Conservation (phyloP, 257 asterid genomes). For the Rauvolfia tetraphylla region DNA sequence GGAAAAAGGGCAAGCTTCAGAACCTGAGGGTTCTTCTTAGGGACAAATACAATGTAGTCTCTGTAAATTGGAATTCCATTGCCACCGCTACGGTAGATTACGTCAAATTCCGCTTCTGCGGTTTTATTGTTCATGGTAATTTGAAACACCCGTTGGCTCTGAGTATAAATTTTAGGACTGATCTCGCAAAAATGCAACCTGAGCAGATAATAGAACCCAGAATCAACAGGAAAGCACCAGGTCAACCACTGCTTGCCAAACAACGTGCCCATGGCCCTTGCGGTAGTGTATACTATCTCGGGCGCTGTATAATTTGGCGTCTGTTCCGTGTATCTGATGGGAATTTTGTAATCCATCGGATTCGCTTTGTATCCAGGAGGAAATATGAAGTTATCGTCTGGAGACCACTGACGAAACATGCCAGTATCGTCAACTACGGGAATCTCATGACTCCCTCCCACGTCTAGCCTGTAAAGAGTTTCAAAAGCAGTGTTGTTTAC, state of each 20-base stretch:
- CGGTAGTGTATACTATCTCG: conserved; percentile 28
- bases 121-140: conserved; percentile 18
- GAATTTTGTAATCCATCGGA: neutral
- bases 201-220: conserved; percentile 44
- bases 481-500: conserved; percentile 33
- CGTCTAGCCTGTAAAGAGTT: conserved; percentile 47
- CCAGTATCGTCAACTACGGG: conserved; percentile 37
- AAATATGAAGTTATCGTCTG: conserved; percentile 17
- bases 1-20: conserved; percentile 38
- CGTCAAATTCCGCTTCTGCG: conserved; percentile 22
- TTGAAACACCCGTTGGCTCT: conserved; percentile 25
- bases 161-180: neutral
- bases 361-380: neutral
- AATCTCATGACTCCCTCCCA: conserved; percentile 20
- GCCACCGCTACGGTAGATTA: conserved; percentile 22
- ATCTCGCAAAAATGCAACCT: conserved; percentile 59
- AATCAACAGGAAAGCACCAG: conserved; percentile 48
- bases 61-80: conserved; percentile 27
- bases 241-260: conserved; percentile 14
- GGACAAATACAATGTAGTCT: conserved; percentile 30
- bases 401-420: conserved; percentile 50
- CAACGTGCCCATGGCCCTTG: conserved; percentile 13
- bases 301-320: conserved; percentile 53
- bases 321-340: conserved; percentile 16
- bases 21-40: conserved; percentile 15